Evolutionary conservation across 805 yeast species (phyloP).

Genomic region (Saccharomycopsis sp.): DNA sequence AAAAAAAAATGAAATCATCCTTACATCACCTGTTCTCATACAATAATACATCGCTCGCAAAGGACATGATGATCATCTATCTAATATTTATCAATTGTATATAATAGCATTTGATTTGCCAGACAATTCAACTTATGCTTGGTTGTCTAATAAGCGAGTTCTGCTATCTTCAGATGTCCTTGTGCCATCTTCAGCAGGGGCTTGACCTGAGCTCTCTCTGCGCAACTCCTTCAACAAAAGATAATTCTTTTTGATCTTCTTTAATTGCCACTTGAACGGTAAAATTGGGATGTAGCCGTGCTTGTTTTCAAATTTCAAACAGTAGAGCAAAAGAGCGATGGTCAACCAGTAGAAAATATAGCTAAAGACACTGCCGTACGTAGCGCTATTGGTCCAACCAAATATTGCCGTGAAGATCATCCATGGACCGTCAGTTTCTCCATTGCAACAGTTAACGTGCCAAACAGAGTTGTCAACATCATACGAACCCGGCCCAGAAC

Average conservation of each 20-base stretch:
- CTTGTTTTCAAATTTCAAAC: slow-evolving; percentile 45
- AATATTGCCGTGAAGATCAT: slow-evolving; percentile 81
- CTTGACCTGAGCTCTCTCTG: neutral
- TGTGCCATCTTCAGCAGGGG: neutral
- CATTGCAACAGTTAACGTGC: slow-evolving; percentile 95
- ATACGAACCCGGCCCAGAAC: slow-evolving; percentile 90
- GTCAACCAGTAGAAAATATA: slow-evolving; percentile 65
- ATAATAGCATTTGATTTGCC: no score
- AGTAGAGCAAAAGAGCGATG: slow-evolving; percentile 34
- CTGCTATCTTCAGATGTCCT: no score
- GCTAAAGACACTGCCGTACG: slow-evolving; percentile 74
- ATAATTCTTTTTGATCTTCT: slow-evolving; percentile 36
- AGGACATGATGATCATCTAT: no score
- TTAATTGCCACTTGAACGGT: slow-evolving; percentile 54
- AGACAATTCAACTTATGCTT: no score
- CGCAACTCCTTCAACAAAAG: neutral
- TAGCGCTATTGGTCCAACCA: slow-evolving; percentile 94
- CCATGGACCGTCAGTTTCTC: slow-evolving; percentile 88
- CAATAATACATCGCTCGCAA: no score
- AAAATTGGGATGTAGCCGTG: slow-evolving; percentile 51
- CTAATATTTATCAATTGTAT: no score
- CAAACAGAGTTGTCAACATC: slow-evolving; percentile 72
- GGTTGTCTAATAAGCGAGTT: no score
- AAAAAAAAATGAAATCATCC: no score
- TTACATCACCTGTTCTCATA: no score